Conservation (phyloP, 345 rosid genomes). For the Physaria fendleri region DNA sequence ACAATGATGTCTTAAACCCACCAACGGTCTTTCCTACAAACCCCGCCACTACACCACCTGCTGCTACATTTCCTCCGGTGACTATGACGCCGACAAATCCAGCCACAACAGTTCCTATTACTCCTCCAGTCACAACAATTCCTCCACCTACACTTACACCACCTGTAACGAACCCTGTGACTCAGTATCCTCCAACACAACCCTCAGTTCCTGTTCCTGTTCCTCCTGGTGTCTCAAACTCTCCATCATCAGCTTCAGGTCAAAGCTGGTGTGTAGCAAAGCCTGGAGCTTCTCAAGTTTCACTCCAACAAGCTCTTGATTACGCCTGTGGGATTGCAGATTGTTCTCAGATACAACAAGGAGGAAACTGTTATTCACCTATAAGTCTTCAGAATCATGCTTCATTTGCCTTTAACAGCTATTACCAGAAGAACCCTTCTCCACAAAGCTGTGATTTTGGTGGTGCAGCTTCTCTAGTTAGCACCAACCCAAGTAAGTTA, state of each 20-base stretch:
- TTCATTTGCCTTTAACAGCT: constrained; percentile 87
- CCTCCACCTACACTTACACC: constrained; percentile 45
- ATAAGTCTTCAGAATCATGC: constrained; percentile 70
- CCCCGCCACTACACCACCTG: too few relatives aligned
- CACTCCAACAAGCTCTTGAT: constrained; percentile 73
- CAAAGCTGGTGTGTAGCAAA: constrained; percentile 90
- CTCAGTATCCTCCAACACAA: constrained; percentile 50
- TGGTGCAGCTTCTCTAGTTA: constrained; percentile 56
- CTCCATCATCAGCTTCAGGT: constrained; percentile 66
- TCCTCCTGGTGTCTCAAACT: constrained; percentile 53
- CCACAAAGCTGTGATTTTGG: constrained; percentile 90
- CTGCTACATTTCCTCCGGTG: constrained; percentile 31
- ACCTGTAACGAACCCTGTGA: constrained; percentile 48
- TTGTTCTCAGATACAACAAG: constrained; percentile 84
- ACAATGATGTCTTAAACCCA: too few relatives aligned
- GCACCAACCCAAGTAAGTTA: constrained; percentile 75
- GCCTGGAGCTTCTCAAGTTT: constrained; percentile 47
- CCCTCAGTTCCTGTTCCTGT: constrained; percentile 58
- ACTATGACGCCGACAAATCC: constrained; percentile 42
- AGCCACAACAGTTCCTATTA: constrained; percentile 30
- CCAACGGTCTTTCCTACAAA: too few relatives aligned
- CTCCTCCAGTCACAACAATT: constrained; percentile 41
- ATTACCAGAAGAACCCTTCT: constrained; percentile 76
- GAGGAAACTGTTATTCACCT: constrained; percentile 80
- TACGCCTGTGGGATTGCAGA: constrained; percentile 90